These are phyloP conservation scores for Vitis labrusca DNA, from an alignment of 164 flowering plant genomes.

Conservation along the genomic window DNA sequence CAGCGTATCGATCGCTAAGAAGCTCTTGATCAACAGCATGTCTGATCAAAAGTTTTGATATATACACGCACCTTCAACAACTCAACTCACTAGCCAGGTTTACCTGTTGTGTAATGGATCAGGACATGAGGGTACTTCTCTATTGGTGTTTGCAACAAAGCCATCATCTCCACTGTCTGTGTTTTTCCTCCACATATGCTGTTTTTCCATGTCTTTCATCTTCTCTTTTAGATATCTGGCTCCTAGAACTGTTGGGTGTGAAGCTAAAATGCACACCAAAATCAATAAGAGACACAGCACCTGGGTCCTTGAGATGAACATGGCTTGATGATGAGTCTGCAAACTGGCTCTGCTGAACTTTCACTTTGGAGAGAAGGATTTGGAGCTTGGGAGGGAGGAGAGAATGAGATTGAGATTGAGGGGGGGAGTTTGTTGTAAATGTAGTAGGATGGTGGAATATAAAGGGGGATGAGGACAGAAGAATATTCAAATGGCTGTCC, in stretches of 20 bases:
- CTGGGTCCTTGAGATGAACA: constrained; percentile 14
- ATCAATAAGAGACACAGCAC: constrained; percentile 9
- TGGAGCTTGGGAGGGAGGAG: background rate
- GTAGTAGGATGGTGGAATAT: background rate
- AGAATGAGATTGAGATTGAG: background rate
- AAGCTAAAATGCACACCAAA: constrained; percentile 14
- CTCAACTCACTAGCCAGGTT: too few species aligned
- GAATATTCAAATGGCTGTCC: constrained; percentile 5
- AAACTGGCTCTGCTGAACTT: background rate
- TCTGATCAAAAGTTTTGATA: too few species aligned
- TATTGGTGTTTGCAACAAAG: constrained; percentile 23
- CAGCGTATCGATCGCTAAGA: too few species aligned
- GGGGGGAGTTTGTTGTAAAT: constrained; percentile 7
- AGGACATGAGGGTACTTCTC: constrained; percentile 42
- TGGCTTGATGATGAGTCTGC: constrained; percentile 1
- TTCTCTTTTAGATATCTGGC: constrained; percentile 21
- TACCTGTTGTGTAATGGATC: constrained; percentile 46
- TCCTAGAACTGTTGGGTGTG: constrained; percentile 12
- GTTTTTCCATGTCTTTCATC: constrained; percentile 2
- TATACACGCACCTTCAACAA: too few species aligned
- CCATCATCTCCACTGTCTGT: constrained; percentile 12
- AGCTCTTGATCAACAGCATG: too few species aligned
- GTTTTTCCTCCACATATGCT: background rate
- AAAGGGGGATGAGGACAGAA: background rate
- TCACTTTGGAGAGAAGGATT: background rate